Evolutionary conservation across 1,139 yeast genomes (phyloP), one percentile per base, ranked within the genome.

Genomic region (Dujonia santamariae): DNA sequence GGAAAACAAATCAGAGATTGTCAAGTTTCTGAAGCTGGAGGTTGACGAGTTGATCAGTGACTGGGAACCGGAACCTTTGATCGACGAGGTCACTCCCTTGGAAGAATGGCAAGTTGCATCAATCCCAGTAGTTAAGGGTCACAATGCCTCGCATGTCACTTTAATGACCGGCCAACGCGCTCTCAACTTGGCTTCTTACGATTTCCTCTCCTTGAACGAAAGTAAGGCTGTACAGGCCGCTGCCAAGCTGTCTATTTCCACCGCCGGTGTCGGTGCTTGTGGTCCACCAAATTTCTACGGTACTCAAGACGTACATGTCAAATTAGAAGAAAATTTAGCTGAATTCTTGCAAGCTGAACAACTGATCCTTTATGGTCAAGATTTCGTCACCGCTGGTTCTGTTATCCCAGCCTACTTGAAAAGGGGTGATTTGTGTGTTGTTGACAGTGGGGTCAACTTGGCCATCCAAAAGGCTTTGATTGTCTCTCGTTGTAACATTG

Each of bases 241-340:
- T 13, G 88, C 92, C 4, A 69, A 74, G 38, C 56, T 64, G 19
- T 72, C 79, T 20, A 80, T 92, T 41, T 67, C 69, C 31, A 68
- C 70, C 37, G 79, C 85, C 38, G 99, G 99, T 52, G 97, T 92
- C 34, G 98, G 99, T 43, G 94, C 97, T 1, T 92, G 99, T 67
- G 97, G 97, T 19, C 97, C 99, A 3, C 96, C 97, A 28, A 95
- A 95, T 40, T 92, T 92, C 50, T 92, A 90, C 59, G 99, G 98
- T 41, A 85, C 92, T 44, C 97, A 88, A 59, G 97, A 88, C 54
- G 88, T 82, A 24, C 98, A 92, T 53, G 82, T 81, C 39, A 71
- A 83, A 48, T 71, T 87, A 43, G 96, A 90, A 56, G 80, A 80
- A 48, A 83, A 80, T 45, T 63, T 92, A 44, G 80, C 96, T 7